Evolutionary conservation across 108 stramenopile species (phyloP), one percentile per base, ranked within the genome.

Genomic region (Discostella stelligeroides): DNA sequence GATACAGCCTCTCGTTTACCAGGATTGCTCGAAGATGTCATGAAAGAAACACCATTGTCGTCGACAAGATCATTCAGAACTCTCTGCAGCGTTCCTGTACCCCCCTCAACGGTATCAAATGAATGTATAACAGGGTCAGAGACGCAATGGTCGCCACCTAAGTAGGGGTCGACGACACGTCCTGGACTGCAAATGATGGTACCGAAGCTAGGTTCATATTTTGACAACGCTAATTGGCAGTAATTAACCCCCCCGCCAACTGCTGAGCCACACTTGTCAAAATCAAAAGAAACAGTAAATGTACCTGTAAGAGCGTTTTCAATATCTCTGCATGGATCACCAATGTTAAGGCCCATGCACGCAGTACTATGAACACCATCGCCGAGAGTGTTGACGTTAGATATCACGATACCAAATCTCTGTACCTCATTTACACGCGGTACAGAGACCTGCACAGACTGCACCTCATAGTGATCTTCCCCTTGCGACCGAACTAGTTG

Each of bases 351-450:
- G 23, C 78, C 78, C 42, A 49, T 53, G 60, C 84, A 85, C 12
- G 81, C 68, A 7, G 75, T 64, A 40, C 72, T 77, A 18, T 73
- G 55, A 57, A 65, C 38, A 49, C 76, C 70, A 43, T 76, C 69
- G 34, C 77, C 81, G 18, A 63, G 78, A 38, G 82, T 84, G 55
- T 80, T 73, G 47, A 81, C 76, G 60, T 78, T 64, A 51, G 77
- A 78, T 42, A 83, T 75, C n/a, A 79, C 77, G 62, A 86, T 73
- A 18, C 79, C 81, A 54, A 84, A 55, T 34, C 43, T 58, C 65
- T 95, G 91, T 15, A 92, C 85, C 67, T 92, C 94, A 67, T 86
- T 55, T 42, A 79, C 50, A 17, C 88, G 85, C 4, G 42, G 68
- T 9, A 82, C 84, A 17, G 87, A 81, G 25, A 87, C 85, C 20